A percentile compares a stretch with the other conserved stretches of the same genome.
phyloP scores from a whole-genome alignment of 2,329 filamentous ascomycete genomes.

The Epichloe typhina region DNA sequence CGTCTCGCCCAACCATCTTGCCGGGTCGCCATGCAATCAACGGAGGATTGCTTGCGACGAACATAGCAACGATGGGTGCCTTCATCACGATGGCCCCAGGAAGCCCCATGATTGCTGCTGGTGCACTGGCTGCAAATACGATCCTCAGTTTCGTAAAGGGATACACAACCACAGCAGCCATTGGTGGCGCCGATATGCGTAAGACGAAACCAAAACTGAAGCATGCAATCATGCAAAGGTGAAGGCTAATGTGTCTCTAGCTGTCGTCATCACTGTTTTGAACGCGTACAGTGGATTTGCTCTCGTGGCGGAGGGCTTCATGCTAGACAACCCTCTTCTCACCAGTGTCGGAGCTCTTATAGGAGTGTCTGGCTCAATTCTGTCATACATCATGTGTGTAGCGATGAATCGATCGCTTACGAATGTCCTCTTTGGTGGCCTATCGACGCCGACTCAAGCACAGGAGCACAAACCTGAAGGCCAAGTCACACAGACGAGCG shows the following conservation, averaged over 20 bases:
- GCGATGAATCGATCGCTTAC: conserved; percentile 87
- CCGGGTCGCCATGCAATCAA: conserved; percentile 69
- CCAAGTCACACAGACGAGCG: conserved; percentile 60
- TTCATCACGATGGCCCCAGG: conserved; percentile 75
- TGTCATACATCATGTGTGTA: conserved; percentile 77
- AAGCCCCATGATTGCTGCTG: conserved; percentile 64
- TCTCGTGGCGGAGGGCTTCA: conserved; percentile 79
- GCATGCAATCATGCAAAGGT: not conserved
- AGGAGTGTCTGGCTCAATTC: conserved; percentile 75
- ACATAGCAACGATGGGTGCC: conserved; percentile 70
- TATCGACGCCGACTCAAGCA: conserved; percentile 41
- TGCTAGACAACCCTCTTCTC: conserved; percentile 76
- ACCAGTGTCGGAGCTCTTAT: conserved; percentile 80
- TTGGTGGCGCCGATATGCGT: conserved; percentile 89
- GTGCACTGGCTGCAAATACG: conserved; percentile 64
- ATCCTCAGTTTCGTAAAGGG: conserved; percentile 73
- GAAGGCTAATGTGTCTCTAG: conserved; percentile 16
- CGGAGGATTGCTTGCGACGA: conserved; percentile 57
- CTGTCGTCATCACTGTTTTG: conserved; percentile 77
- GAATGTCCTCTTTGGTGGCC: conserved; percentile 76
- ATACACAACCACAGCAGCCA: conserved; percentile 75
- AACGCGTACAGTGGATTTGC: conserved; percentile 89
- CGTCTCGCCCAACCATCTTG: conserved; percentile 59
- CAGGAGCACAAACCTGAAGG: conserved; percentile 66
- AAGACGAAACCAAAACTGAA: conserved; percentile 10